Base-by-base conservation (phyloP, 2,329 filamentous ascomycete genomes). In the Laburnicola sp. region DNA sequence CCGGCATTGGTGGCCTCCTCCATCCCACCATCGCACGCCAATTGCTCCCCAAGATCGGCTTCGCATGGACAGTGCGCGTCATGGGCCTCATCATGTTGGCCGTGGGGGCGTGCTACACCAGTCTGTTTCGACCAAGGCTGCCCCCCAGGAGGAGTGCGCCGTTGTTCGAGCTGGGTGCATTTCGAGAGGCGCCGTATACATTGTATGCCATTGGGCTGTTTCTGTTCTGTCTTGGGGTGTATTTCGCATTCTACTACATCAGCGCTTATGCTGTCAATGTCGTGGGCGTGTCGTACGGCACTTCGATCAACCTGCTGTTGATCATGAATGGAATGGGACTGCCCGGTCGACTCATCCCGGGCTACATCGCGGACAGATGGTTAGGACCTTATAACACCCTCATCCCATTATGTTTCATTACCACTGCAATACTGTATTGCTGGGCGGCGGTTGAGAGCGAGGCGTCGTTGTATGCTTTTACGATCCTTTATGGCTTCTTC, bases 41-140 rank as follows among this genome's bases (percentile, higher is more conserved):
- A 47, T 69, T 87, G 8, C 70, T 86, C 1, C 82, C 84, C 0
- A 75, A 74, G 16, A 71, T 87, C 3, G 86, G 86, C 0, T 88
- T 86, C 60, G 75, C 76, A 0, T 87, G 85, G 84, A 85, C 86
- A 0, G 78, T 86, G n/a, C 75, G 85, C 0, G 77, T 80, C 0
- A 76, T 86, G 54, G 85, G 81, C 0, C 80, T 88, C 45, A 77
- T 88, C 28, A 82, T 83, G 25, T 57, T 86, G 2, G 77, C 71
- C 0, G 74, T 72, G 0, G 66, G 75, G 0, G 48, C 54, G 0
- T 42, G 71, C 11, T 73, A 74, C 23, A 58, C 71, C n/a, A 61
- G 66, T 0, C 63, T 77, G 32, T 68, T 78, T 41, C 68, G 67
- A 10, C 74, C 75, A 2, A 60, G 76, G 3, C 54, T 79, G 2